phyloP scores from a whole-genome alignment of 192 early-diverging fungal species.

The Coemansia sp. region DNA sequence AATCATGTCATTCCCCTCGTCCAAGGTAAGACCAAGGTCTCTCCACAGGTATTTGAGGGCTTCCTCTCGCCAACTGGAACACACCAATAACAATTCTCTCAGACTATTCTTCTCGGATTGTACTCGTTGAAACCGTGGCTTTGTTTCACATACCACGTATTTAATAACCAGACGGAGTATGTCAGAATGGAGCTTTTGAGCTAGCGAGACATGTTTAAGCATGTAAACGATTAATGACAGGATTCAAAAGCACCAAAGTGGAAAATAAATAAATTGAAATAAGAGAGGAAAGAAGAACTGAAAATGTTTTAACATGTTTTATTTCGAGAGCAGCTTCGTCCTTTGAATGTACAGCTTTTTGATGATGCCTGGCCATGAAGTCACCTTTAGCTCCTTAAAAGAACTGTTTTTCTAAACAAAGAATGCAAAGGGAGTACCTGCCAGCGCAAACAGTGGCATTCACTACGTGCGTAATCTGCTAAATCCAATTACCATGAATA shows the following conservation, averaged over 20 bases:
- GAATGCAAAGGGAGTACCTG: neutral
- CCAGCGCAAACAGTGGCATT: neutral
- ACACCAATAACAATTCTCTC: neutral
- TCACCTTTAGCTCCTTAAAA: neutral
- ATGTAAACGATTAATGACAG: neutral
- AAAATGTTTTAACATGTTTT: neutral
- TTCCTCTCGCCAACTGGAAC: neutral
- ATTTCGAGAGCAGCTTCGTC: neutral
- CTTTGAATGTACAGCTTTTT: neutral
- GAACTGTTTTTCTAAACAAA: neutral
- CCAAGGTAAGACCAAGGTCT: neutral
- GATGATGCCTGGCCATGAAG: neutral
- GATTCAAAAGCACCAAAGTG: neutral
- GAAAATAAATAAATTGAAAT: neutral
- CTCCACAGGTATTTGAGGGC: conserved; percentile 1
- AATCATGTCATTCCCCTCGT: neutral
- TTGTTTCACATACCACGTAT: neutral
- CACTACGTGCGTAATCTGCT: neutral
- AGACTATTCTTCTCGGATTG: neutral
- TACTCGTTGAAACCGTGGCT: neutral
- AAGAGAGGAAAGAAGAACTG: neutral
- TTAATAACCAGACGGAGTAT: neutral
- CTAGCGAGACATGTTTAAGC: neutral
- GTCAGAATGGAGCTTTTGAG: neutral
- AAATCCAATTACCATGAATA: neutral